Evolutionary conservation across 169 alveolate species (phyloP).

Genomic region (Theileria annulata): DNA sequence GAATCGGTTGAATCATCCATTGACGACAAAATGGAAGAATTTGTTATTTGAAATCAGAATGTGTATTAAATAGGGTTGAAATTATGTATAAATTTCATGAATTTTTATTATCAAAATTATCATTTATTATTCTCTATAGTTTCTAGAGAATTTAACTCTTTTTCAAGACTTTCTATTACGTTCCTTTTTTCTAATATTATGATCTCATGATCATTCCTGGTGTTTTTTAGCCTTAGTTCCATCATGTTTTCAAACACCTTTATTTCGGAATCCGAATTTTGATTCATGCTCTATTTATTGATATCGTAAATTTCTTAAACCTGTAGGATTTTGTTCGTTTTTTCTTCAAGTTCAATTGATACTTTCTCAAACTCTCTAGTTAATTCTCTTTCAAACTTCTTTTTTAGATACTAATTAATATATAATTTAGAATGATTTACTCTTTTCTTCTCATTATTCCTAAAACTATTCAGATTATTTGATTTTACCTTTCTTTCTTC

Average conservation of each 20-base stretch:
- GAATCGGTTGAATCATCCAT: conserved; percentile 1
- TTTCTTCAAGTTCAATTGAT: neutral
- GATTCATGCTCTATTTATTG: conserved; percentile 35
- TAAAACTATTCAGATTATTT: conserved; percentile 9
- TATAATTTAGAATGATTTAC: conserved; percentile 2
- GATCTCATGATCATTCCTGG: neutral
- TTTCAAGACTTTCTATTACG: neutral
- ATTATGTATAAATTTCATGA: neutral
- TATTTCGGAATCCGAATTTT: conserved; percentile 37
- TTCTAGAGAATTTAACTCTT: neutral
- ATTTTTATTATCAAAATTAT: neutral
- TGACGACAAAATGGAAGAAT: neutral
- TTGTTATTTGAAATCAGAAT: neutral
- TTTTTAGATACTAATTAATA: conserved; percentile 16
- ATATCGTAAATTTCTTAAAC: conserved; percentile 6
- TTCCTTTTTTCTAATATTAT: conserved; percentile 12
- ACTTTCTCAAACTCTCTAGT: conserved; percentile 24
- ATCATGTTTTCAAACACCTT: conserved; percentile 7
- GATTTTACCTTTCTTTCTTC: neutral
- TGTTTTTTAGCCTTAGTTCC: conserved; percentile 3
- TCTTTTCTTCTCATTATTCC: conserved; percentile 21
- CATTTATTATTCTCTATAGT: neutral
- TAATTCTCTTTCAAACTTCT: conserved; percentile 23
- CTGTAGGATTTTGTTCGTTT: conserved; percentile 17
- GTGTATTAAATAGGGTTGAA: conserved; percentile 11